phyloP scores from a whole-genome alignment of 305 asterid genomes.

The Fraxinus floribunda region DNA sequence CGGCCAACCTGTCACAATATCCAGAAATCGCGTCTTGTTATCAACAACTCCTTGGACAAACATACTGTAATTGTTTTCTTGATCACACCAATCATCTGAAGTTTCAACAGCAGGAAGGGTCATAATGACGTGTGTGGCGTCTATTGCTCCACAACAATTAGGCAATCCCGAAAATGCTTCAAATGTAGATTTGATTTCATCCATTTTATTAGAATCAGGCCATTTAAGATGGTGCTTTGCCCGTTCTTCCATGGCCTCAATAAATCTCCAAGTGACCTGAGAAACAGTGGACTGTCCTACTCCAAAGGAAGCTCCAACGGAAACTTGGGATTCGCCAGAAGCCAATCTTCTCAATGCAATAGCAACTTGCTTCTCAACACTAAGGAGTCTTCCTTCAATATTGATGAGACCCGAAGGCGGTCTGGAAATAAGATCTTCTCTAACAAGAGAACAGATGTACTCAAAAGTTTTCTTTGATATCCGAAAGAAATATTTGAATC shows the following conservation, averaged over 20 bases:
- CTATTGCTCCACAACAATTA: constrained; percentile 90
- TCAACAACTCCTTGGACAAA: constrained; percentile 87
- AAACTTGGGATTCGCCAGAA: constrained; percentile 97
- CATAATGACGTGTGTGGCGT: constrained; percentile 85
- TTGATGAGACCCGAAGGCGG: constrained; percentile 99
- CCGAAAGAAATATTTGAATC: constrained; percentile 79
- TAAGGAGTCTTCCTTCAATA: constrained; percentile 93
- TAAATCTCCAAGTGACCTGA: constrained; percentile 95
- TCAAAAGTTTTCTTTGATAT: constrained; percentile 76
- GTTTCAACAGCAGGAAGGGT: constrained; percentile 95
- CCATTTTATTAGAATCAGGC: constrained; percentile 60
- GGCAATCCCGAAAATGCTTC: constrained; percentile 62
- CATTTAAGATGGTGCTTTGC: constrained; percentile 85
- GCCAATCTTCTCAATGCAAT: constrained; percentile 88
- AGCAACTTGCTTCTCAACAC: constrained; percentile 98
- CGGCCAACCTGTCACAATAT: constrained; percentile 93
- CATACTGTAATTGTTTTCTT: constrained; percentile 85
- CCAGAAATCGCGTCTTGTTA: constrained; percentile 62
- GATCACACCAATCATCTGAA: constrained; percentile 96
- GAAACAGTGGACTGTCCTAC: constrained; percentile 98
- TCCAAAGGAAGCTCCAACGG: constrained; percentile 95
- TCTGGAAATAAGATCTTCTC: constrained; percentile 87
- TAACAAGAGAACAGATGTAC: constrained; percentile 87
- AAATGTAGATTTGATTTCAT: constrained; percentile 53
- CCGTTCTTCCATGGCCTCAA: constrained; percentile 93